phyloP scores from a whole-genome alignment of 805 yeast genomes.

The Saccharomycopsis babjevae region DNA sequence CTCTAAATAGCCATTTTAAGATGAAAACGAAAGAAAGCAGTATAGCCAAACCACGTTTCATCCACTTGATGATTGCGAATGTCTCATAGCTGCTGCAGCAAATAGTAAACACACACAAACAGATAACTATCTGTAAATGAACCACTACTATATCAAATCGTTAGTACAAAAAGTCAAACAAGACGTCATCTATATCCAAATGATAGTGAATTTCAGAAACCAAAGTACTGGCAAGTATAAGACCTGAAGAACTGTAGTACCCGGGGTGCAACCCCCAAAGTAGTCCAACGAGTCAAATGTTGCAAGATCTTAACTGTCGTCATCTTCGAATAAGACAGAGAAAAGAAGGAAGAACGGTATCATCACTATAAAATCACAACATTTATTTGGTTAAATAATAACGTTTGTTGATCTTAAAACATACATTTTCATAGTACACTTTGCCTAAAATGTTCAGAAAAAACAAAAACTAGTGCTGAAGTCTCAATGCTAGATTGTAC shows the following conservation, averaged over 20 bases:
- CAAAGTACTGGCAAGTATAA: slow-evolving; percentile 21
- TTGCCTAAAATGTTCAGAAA: not conserved
- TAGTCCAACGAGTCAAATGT: slow-evolving; percentile 8
- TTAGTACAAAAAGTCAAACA: not conserved
- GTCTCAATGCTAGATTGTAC: not conserved
- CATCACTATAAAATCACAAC: slow-evolving; percentile 10
- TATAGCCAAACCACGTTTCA: not conserved
- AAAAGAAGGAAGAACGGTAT: slow-evolving; percentile 19
- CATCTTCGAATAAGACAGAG: slow-evolving; percentile 19
- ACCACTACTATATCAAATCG: not conserved
- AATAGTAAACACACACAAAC: not conserved
- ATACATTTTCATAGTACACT: not conserved
- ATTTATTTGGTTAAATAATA: too few relatives aligned
- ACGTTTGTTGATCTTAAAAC: not conserved
- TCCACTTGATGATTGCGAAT: not conserved
- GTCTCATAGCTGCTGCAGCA: not conserved
- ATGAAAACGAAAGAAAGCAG: not conserved
- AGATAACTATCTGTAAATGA: not conserved
- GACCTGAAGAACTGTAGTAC: slow-evolving; percentile 6
- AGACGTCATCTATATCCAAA: not conserved
- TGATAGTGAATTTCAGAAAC: slow-evolving; percentile 13
- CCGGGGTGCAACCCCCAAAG: slow-evolving; percentile 5
- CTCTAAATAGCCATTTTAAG: too few relatives aligned
- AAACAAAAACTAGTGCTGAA: not conserved
- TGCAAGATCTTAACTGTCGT: slow-evolving; percentile 10